phyloP scores from a whole-genome alignment of 2,329 filamentous ascomycete genomes.

The Verticillium longisporum region DNA sequence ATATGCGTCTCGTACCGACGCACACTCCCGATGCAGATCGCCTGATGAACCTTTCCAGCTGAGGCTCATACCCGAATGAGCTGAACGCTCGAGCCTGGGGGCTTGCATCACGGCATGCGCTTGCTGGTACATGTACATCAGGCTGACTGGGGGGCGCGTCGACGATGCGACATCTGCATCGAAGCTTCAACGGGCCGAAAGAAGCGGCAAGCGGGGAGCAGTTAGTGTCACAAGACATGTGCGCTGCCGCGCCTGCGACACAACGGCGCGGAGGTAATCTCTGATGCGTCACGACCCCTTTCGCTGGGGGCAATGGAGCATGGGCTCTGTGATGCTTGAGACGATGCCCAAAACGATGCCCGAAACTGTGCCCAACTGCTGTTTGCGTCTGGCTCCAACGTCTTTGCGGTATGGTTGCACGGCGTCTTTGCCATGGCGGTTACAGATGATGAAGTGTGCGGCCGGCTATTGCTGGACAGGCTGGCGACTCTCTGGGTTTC shows the following conservation, averaged over 20 bases:
- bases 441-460: neutral
- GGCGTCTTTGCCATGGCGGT: neutral
- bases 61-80: slow-evolving; percentile 1
- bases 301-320: neutral
- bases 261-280: neutral
- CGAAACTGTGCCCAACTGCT: neutral
- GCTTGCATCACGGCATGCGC: neutral
- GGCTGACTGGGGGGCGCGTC: too few species aligned
- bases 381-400: neutral
- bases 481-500: neutral
- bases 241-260: neutral
- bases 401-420: neutral
- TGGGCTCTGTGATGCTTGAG: neutral
- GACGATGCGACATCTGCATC: neutral
- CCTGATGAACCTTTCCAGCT: neutral
- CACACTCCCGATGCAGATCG: neutral
- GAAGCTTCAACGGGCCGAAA: neutral
- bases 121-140: neutral
- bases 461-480: neutral
- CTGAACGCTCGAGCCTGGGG: neutral
- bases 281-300: neutral
- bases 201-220: neutral
- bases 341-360: neutral
- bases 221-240: neutral
- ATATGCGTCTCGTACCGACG: neutral